Conservation (phyloP, 2,329 filamentous ascomycete species). For the Trichoderma atroviride region DNA sequence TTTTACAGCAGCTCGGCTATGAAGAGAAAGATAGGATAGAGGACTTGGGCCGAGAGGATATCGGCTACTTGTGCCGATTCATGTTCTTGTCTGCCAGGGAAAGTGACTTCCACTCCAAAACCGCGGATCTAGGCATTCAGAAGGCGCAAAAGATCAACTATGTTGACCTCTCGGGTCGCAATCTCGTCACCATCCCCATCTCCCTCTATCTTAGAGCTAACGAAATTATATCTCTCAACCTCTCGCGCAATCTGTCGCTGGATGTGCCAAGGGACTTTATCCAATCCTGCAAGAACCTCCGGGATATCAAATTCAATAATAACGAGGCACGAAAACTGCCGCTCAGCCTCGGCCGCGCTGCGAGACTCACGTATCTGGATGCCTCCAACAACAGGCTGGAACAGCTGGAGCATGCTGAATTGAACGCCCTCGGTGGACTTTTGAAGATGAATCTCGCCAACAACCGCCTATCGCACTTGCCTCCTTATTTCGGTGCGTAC, state of each 20-base stretch:
- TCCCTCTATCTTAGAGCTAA: constrained; percentile 86
- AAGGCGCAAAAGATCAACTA: constrained; percentile 91
- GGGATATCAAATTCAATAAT: constrained; percentile 94
- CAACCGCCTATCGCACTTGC: constrained; percentile 80
- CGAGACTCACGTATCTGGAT: constrained; percentile 82
- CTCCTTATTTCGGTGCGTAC: constrained; percentile 81
- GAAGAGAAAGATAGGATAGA: constrained; percentile 83
- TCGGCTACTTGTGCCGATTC: constrained; percentile 95
- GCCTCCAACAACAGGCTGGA: constrained; percentile 94
- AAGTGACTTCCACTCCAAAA: constrained; percentile 70
- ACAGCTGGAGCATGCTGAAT: constrained; percentile 79
- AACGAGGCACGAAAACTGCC: constrained; percentile 90
- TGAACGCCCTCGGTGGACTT: constrained; percentile 73
- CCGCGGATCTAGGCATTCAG: constrained; percentile 76
- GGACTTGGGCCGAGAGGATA: constrained; percentile 93
- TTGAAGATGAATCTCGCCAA: constrained; percentile 92
- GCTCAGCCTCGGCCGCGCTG: constrained; percentile 78
- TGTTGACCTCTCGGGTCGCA: constrained; percentile 86
- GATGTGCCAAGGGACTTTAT: constrained; percentile 97
- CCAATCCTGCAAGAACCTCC: constrained; percentile 84
- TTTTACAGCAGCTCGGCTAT: constrained; percentile 91
- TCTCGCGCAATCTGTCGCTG: constrained; percentile 88
- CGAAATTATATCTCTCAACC: constrained; percentile 92
- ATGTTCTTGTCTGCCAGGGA: constrained; percentile 90
- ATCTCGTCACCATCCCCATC: constrained; percentile 93